Evolutionary conservation across 2,329 filamentous ascomycete genomes (phyloP).

Genomic region (Taxawa tesnikishii): DNA sequence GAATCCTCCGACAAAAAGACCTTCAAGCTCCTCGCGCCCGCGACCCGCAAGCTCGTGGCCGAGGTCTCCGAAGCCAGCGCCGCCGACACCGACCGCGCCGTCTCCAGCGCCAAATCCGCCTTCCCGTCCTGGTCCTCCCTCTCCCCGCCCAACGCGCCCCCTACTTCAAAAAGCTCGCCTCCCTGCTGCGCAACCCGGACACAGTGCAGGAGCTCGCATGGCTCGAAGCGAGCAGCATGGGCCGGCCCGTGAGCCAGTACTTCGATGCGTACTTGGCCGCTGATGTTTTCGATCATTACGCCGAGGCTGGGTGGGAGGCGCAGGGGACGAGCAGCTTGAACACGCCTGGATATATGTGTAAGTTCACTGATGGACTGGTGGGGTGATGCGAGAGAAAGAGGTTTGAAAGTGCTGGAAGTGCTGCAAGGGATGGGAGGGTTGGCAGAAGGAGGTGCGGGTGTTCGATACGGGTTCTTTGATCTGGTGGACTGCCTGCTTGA

Average conservation of each 20-base stretch:
- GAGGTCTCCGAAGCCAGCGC: constrained; percentile 33
- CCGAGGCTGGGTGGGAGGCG: constrained; percentile 30
- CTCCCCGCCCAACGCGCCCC: constrained; percentile 26
- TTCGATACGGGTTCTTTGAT: too few species aligned
- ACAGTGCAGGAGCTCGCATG: constrained; percentile 32
- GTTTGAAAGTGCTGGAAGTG: too few species aligned
- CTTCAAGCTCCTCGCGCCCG: constrained; percentile 33
- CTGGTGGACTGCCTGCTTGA: too few species aligned
- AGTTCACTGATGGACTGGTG: too few species aligned
- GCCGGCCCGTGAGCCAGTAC: constrained; percentile 27
- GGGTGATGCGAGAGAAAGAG: too few species aligned
- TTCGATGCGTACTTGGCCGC: constrained; percentile 26
- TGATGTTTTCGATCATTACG: constrained; percentile 27
- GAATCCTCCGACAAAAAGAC: constrained; percentile 33
- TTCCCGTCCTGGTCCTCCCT: constrained; percentile 34
- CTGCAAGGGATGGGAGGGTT: too few species aligned
- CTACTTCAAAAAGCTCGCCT: constrained; percentile 34
- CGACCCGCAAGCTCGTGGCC: constrained; percentile 26
- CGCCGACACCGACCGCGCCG: constrained; percentile 30
- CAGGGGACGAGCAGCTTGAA: constrained; percentile 34
- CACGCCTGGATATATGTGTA: constrained; percentile 35
- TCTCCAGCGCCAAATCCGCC: constrained; percentile 31
- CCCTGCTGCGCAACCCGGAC: constrained; percentile 28
- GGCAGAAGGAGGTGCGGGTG: too few species aligned
- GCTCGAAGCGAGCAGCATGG: constrained; percentile 35